Percentiles rank a stretch among this genome's conserved stretches.
Evolutionary conservation across 805 yeast genomes (phyloP).

Genomic region (Diddensiella santjacobensis): DNA sequence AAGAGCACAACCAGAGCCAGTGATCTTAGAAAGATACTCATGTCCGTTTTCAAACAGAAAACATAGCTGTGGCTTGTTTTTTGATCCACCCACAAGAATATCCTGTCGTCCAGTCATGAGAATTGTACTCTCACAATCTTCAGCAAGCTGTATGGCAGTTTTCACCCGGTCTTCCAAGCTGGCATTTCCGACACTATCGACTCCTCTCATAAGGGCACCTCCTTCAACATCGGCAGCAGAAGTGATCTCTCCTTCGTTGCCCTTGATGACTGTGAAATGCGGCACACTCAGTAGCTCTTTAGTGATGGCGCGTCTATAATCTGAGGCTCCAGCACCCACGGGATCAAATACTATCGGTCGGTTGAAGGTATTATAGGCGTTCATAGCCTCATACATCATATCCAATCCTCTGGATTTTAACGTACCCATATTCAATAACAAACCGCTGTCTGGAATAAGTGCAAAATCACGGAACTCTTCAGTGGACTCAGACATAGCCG

Average conservation of each 20-base stretch:
- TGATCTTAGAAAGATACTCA: conserved; percentile 58
- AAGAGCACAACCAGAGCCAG: conserved; percentile 80
- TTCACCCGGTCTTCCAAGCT: conserved; percentile 27
- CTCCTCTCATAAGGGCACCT: conserved; percentile 60
- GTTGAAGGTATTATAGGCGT: conserved; percentile 51
- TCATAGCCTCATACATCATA: conserved; percentile 49
- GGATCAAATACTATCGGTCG: conserved; percentile 80
- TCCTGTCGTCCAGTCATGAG: conserved; percentile 68
- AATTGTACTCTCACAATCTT: conserved; percentile 52
- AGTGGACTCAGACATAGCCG: conserved; percentile 76
- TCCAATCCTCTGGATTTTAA: conserved; percentile 42
- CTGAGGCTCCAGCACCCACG: conserved; percentile 87
- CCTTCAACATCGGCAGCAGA: conserved; percentile 49
- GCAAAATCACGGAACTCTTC: conserved; percentile 70
- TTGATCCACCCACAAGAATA: conserved; percentile 45
- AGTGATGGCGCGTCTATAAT: conserved; percentile 49
- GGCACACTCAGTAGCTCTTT: conserved; percentile 52
- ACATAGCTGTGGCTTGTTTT: conserved; percentile 15
- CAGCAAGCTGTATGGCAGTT: conserved; percentile 50
- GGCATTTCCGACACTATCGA: conserved; percentile 45
- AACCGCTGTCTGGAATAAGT: conserved; percentile 46
- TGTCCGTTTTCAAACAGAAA: conserved; percentile 53
- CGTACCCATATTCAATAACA: conserved; percentile 76
- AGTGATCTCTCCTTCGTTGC: conserved; percentile 77
- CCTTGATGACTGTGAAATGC: conserved; percentile 63